Evolutionary conservation across 768 basidiomycete species (phyloP), one percentile per base, ranked within the genome.

Genomic region (Pleurotus cornucopiae): DNA sequence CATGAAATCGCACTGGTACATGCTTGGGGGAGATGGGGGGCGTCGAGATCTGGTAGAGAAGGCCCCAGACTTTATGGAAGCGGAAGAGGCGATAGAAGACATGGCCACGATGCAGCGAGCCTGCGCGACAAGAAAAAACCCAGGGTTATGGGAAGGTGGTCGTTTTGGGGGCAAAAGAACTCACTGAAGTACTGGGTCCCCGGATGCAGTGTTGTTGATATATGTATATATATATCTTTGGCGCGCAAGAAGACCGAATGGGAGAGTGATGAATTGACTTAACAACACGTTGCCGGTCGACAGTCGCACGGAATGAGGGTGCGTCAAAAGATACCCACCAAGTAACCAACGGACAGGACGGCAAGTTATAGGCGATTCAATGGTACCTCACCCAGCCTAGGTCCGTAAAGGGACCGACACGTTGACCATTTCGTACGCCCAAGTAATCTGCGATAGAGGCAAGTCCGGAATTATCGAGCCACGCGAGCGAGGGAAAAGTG

Each of bases 1-100:
- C 14, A 53, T 21, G 39, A 53, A 53, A 23, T 53, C 51, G 51
- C 13, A 53, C 20, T 53, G 51, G 25, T 53, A 53, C 51, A 53
- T 53, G 12, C 37, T 40, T 21, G 51, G 51, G 9, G 51, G 51
- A 12, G 51, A 53, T 40, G 51, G 51, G 4, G 51, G 51, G 9
- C 51, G 51, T 18, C 37, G 37, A 39, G 51, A 53, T 14, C 39
- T 37, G 34, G 51, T 41, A 39, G 51, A 53, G 11, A 39, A 53
- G 20, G 51, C 41, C 14, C 51, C 51, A 41, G 51, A 53, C 51
- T 53, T 53, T 12, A 43, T 53, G 18, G 51, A 53, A 12, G 51
- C 37, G 9, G 51, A 18, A 18, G 51, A 41, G 39, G 39, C 38
- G 38, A 53, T 40, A 30, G 51, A 25, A 26, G 51, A 25, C 46